Evolutionary conservation across 1,284 basidiomycete species (phyloP).

Genomic region (Naganishia albida): DNA sequence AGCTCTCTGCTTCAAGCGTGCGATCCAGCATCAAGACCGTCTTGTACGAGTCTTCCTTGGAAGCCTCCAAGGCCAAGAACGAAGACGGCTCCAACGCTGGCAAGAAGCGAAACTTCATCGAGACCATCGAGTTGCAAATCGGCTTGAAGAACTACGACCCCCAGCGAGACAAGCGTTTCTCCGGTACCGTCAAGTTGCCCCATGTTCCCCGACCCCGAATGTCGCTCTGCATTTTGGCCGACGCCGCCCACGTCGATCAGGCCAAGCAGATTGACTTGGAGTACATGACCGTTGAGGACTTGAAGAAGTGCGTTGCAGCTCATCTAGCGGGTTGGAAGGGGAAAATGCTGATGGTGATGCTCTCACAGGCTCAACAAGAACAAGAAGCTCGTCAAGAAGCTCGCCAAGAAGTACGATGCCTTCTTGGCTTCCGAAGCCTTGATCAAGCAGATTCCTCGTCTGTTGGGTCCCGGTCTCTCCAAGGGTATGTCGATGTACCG

Average conservation of each 20-base stretch:
- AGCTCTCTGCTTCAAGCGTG: conserved; percentile 98
- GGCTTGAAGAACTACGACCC: conserved; percentile 80
- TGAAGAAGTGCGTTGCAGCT: conserved; percentile 77
- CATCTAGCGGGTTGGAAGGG: conserved; percentile 35
- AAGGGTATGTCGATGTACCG: conserved; percentile 63
- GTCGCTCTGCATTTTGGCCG: conserved; percentile 99
- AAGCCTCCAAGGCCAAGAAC: conserved; percentile 43
- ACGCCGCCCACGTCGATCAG: conserved; percentile 98
- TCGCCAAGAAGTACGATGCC: conserved; percentile 99
- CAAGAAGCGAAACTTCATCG: conserved; percentile 70
- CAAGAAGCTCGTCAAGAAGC: conserved; percentile 99
- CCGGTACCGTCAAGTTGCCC: conserved; percentile 95
- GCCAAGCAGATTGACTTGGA: conserved; percentile 96
- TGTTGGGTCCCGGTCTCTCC: conserved; percentile 98
- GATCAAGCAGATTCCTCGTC: conserved; percentile 99
- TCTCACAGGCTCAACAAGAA: conserved; percentile 90
- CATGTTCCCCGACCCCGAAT: conserved; percentile 97
- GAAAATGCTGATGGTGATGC: background rate
- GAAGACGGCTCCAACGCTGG: conserved; percentile 47
- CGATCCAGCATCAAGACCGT: conserved; percentile 90
- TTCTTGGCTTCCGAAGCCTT: conserved; percentile 97
- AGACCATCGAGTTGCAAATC: conserved; percentile 91
- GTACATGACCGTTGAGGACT: conserved; percentile 99
- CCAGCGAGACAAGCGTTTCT: conserved; percentile 59
- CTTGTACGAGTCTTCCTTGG: conserved; percentile 64